Conservation (phyloP, 1,284 basidiomycete genomes). For the Puccinia novopanici region DNA sequence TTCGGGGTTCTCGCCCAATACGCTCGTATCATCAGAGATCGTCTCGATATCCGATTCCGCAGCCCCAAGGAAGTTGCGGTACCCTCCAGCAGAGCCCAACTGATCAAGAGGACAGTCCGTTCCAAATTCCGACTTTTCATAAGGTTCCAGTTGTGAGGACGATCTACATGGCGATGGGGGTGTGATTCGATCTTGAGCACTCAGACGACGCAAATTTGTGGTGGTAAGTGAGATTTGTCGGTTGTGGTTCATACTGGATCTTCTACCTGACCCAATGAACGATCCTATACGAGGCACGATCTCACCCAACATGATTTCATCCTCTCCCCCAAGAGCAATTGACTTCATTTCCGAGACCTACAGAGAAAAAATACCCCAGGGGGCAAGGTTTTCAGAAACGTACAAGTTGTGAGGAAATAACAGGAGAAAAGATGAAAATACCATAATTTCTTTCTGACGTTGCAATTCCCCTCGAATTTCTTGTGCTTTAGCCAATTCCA, state of each 20-base stretch:
- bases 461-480: constrained; percentile 52
- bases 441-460: constrained; percentile 52
- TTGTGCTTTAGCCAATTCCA: constrained; percentile 53
- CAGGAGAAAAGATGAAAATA: constrained; percentile 12
- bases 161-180: constrained; percentile 6
- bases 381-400: constrained; percentile 7
- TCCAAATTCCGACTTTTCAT: not conserved
- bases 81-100: not conserved
- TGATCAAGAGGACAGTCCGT: constrained; percentile 6
- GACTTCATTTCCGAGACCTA: constrained; percentile 49
- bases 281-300: not conserved
- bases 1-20: constrained; percentile 22
- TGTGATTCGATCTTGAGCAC: constrained; percentile 8
- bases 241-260: constrained; percentile 3
- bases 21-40: constrained; percentile 24
- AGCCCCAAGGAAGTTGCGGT: not conserved
- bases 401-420: constrained; percentile 9
- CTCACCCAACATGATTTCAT: constrained; percentile 25
- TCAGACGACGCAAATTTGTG: constrained; percentile 39
- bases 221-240: constrained; percentile 22
- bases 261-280: not conserved
- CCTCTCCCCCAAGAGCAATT: constrained; percentile 33
- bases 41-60: constrained; percentile 38
- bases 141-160: constrained; percentile 38
- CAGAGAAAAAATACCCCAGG: not conserved